These are phyloP conservation scores for Fusarium mangiferae DNA, from an alignment of 2,329 filamentous ascomycete genomes.

Conservation along the genomic window DNA sequence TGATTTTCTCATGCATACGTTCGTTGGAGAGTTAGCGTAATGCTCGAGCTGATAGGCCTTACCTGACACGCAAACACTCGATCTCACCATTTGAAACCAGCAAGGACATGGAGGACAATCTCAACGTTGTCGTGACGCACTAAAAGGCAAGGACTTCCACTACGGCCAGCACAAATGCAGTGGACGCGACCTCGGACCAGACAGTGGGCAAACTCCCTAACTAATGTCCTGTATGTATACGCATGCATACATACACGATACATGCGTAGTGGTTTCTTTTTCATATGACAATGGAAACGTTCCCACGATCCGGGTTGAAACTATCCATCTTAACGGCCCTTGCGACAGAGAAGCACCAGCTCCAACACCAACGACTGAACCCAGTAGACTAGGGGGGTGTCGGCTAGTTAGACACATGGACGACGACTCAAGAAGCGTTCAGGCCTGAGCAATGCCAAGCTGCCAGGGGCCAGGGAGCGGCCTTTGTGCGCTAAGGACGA, in stretches of 20 bases:
- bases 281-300: slow-evolving; percentile 16
- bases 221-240: not conserved
- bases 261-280: slow-evolving; percentile 2
- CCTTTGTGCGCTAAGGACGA: not conserved
- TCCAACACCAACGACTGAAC: not conserved
- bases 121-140: slow-evolving; percentile 21
- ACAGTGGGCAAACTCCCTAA: not conserved
- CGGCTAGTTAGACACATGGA: not conserved
- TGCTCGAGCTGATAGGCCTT: not conserved
- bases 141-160: slow-evolving; percentile 2
- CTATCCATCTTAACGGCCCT: slow-evolving; percentile 22
- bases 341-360: not conserved
- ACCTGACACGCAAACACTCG: not conserved
- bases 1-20: not conserved
- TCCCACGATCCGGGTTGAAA: slow-evolving; percentile 29
- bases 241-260: not conserved
- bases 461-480: not conserved
- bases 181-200: slow-evolving; percentile 31
- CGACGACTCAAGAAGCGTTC: not conserved
- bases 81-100: not conserved
- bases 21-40: not conserved
- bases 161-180: slow-evolving; percentile 12
- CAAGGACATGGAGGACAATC: slow-evolving; percentile 1
- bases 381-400: not conserved
- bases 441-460: not conserved